Evolutionary conservation across 352 stramenopile species (phyloP), one percentile per base, ranked within the genome.

Genomic region (Pythium aquatile): DNA sequence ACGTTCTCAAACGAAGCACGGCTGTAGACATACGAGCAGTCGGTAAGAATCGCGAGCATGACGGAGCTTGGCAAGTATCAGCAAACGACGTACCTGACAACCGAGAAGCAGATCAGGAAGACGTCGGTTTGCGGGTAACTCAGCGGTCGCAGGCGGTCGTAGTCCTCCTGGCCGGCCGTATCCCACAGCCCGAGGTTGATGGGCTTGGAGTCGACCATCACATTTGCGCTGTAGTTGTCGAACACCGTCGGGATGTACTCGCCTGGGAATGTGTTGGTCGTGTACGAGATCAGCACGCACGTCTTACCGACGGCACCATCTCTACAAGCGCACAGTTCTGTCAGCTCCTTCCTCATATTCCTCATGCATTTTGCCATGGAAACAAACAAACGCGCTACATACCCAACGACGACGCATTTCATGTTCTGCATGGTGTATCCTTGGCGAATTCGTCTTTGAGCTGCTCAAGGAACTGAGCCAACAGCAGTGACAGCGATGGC

Each of bases 101-200:
- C 91, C 28, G 91, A 96, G 74, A 98, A 99, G 71, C 94, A 98
- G 65, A 99, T 91, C 30, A 99, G 79, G 61, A 99, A 99, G 17
- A 98, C 93, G 63, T 99, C 93, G 20, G 96, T 99, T 74, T 98
- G 90, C 13, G 95, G 95, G 77, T 99, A 99, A 61, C 88, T 98
- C 48, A 99, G 75, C 54, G 95, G 94, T 33, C 96, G 88, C 58
- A 99, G 70, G 30, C 94, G 87, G 69, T 99, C 96, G 75, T 99
- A 99, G 79, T 99, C 96, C 66, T 98, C 96, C 74, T 99, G 95
- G 48, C 96, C 96, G 17, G 96, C 96, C 2, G 96, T 99, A 87
- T 99, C 96, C 96, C 96, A 99, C 16, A 99, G 79, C 32, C 94
- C 94, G 28, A 99, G 73, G 74, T 98, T 98, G 73, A 99, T 97